Evolutionary conservation across 768 basidiomycete genomes (phyloP).

Genomic region (Lentinula sp.): DNA sequence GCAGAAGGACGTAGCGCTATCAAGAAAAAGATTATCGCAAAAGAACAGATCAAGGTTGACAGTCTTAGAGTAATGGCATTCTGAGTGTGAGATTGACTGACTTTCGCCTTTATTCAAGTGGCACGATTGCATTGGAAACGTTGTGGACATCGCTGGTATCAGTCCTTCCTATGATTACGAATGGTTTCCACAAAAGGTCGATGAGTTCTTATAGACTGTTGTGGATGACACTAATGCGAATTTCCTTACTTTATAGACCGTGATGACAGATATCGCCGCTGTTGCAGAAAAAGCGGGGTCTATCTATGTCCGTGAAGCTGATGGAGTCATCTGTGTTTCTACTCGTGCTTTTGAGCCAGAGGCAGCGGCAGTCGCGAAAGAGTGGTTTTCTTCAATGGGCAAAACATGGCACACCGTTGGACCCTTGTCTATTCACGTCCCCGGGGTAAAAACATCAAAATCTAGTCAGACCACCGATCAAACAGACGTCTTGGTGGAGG

Average conservation of each 20-base stretch:
- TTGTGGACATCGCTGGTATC: not conserved
- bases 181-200: conserved; percentile 1
- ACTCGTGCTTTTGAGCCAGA: not conserved
- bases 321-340: not conserved
- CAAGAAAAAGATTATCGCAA: not conserved
- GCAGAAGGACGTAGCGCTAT: not conserved
- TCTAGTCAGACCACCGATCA: not conserved
- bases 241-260: not conserved
- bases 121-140: not conserved
- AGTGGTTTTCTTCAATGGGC: not conserved
- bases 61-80: not conserved
- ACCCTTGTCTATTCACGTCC: not conserved
- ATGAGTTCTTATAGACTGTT: not conserved
- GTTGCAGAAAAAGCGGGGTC: not conserved
- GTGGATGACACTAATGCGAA: not conserved
- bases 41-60: not conserved
- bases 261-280: not conserved
- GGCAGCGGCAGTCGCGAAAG: not conserved
- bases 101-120: not conserved
- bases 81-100: too few species aligned
- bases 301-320: not conserved
- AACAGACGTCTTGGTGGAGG: not conserved
- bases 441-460: not conserved
- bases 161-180: not conserved
- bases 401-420: not conserved